Evolutionary conservation across 2,329 filamentous ascomycete genomes (phyloP).

Genomic region (Microcyclosporella mali): DNA sequence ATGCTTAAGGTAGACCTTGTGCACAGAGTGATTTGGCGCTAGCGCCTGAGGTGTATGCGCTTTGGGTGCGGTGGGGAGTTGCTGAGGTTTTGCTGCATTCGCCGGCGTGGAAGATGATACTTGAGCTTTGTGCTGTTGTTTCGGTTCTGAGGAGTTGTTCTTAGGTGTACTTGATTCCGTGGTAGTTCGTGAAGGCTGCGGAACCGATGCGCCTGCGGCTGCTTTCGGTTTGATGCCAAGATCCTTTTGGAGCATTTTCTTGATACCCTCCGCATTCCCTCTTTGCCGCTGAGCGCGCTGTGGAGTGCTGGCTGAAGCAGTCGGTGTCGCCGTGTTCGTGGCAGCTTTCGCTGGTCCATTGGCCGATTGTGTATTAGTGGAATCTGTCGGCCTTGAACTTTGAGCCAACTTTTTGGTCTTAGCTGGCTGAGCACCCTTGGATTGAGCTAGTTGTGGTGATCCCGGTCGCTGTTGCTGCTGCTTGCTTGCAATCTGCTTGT

Average conservation of each 20-base stretch:
- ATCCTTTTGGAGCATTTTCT: conserved; percentile 56
- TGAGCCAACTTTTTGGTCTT: conserved; percentile 23
- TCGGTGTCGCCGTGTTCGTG: conserved; percentile 40
- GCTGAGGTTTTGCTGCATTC: conserved; percentile 16
- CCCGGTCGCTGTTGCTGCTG: conserved; percentile 20
- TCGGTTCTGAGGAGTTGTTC: not conserved
- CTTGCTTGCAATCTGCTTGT: conserved; percentile 37
- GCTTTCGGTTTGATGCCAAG: conserved; percentile 47
- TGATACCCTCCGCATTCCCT: conserved; percentile 31
- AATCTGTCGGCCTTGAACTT: conserved; percentile 30
- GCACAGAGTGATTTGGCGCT: conserved; percentile 31
- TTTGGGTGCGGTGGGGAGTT: conserved; percentile 28
- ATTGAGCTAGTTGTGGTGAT: conserved; percentile 16
- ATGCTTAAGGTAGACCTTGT: conserved; percentile 51
- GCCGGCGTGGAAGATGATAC: conserved; percentile 16
- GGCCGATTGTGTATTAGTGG: conserved; percentile 31
- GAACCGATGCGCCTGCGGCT: conserved; percentile 11
- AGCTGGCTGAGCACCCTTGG: conserved; percentile 31
- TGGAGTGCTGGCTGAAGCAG: conserved; percentile 13
- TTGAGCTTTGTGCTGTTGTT: conserved; percentile 8
- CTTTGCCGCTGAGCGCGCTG: conserved; percentile 22
- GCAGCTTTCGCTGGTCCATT: conserved; percentile 30
- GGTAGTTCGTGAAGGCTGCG: conserved; percentile 29
- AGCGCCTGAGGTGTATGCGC: conserved; percentile 23
- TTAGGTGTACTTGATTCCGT: conserved; percentile 24